These are phyloP conservation scores for Chalara sp. DNA, from an alignment of 2,329 filamentous ascomycete species.

Conservation along the genomic window DNA sequence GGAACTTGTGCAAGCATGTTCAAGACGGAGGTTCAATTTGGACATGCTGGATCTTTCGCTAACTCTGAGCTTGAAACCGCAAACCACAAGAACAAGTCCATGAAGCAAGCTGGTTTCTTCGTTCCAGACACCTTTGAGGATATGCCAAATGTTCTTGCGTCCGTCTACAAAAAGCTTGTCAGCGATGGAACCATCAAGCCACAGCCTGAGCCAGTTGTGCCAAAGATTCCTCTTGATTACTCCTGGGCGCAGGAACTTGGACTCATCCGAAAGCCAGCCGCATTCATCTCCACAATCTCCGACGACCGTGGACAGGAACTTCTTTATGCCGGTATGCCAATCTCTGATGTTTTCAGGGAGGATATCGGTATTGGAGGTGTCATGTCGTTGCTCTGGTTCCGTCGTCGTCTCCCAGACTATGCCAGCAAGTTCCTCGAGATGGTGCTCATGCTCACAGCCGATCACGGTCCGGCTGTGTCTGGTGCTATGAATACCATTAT, in stretches of 20 bases:
- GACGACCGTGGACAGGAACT: slow-evolving; percentile 99
- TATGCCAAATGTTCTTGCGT: slow-evolving; percentile 67
- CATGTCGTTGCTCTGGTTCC: slow-evolving; percentile 99
- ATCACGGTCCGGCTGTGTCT: slow-evolving; percentile 97
- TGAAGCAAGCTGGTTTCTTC: slow-evolving; percentile 90
- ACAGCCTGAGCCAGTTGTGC: slow-evolving; percentile 80
- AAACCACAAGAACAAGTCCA: slow-evolving; percentile 90
- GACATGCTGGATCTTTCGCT: slow-evolving; percentile 96
- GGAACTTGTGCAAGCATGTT: slow-evolving; percentile 99
- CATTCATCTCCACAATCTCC: slow-evolving; percentile 99
- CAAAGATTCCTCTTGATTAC: slow-evolving; percentile 99
- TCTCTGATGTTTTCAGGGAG: slow-evolving; percentile 99
- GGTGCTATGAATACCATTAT: slow-evolving; percentile 99
- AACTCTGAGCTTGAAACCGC: slow-evolving; percentile 99
- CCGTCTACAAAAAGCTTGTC: slow-evolving; percentile 85
- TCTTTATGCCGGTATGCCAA: slow-evolving; percentile 97
- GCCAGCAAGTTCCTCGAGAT: slow-evolving; percentile 99
- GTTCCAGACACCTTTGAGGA: slow-evolving; percentile 97
- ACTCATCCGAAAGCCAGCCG: slow-evolving; percentile 98
- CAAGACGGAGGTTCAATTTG: slow-evolving; percentile 99
- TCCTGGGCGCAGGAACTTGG: slow-evolving; percentile 99
- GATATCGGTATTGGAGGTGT: slow-evolving; percentile 99
- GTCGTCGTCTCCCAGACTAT: slow-evolving; percentile 89
- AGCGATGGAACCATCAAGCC: slow-evolving; percentile 79
- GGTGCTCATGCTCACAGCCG: slow-evolving; percentile 99